Conservation (phyloP, 2,329 filamentous ascomycete species). For the Beauveria australis region DNA sequence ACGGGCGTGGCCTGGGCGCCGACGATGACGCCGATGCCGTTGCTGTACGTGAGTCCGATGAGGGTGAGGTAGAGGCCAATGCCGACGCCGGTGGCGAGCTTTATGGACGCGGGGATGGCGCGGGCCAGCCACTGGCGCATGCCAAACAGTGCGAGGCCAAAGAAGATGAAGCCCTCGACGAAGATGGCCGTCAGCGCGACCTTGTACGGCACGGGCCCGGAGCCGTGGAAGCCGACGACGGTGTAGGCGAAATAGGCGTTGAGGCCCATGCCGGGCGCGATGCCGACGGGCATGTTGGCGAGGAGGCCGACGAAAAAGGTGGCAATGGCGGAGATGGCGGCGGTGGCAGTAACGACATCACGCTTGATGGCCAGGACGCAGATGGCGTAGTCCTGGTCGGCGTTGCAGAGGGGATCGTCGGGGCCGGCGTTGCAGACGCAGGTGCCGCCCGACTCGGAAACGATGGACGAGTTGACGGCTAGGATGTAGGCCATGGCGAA, state of each 20-base stretch:
- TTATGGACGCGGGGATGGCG: constrained; percentile 75
- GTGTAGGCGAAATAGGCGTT: constrained; percentile 85
- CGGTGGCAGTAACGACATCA: constrained; percentile 77
- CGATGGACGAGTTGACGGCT: constrained; percentile 44
- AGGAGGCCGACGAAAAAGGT: constrained; percentile 80
- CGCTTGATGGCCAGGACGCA: constrained; percentile 60
- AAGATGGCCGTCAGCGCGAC: constrained; percentile 81
- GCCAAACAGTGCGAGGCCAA: constrained; percentile 69
- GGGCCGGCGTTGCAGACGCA: constrained; percentile 57
- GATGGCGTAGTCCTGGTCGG: constrained; percentile 52
- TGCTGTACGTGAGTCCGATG: constrained; percentile 69
- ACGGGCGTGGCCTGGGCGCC: constrained; percentile 61
- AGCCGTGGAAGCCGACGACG: constrained; percentile 65
- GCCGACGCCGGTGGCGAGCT: constrained; percentile 76
- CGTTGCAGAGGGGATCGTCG: constrained; percentile 43
- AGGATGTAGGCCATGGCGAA: constrained; percentile 54
- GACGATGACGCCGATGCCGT: constrained; percentile 72
- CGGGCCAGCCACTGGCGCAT: constrained; percentile 84
- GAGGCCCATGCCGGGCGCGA: constrained; percentile 47
- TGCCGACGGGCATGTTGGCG: constrained; percentile 54
- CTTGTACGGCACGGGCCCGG: constrained; percentile 62
- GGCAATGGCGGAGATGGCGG: constrained; percentile 69
- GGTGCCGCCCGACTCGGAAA: constrained; percentile 61
- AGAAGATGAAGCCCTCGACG: constrained; percentile 79
- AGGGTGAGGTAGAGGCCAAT: constrained; percentile 77